A percentile compares a stretch with the other conserved stretches of the same genome.
Evolutionary conservation across 129 eudicot genomes (phyloP).

Genomic region (Daucus carota): DNA sequence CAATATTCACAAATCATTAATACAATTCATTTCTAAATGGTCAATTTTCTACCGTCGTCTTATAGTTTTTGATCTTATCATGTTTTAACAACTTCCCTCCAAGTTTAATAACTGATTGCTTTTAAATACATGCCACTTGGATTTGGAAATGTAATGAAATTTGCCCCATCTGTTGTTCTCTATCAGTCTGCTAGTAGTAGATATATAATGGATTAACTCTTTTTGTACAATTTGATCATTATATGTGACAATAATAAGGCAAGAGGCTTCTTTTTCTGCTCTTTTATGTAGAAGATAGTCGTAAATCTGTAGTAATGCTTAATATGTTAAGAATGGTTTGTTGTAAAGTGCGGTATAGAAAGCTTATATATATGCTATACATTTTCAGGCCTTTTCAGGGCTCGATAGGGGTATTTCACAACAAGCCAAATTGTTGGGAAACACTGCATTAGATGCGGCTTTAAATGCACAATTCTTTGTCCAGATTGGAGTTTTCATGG

Average conservation of each 20-base stretch:
- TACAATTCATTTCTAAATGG: neutral
- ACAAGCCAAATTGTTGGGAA: slow-evolving; percentile 47
- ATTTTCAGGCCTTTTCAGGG: slow-evolving; percentile 87
- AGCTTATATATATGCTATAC: neutral
- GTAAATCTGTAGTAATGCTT: neutral
- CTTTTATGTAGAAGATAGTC: neutral
- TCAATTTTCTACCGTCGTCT: neutral
- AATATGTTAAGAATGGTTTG: neutral
- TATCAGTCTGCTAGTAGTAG: neutral
- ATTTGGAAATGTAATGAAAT: neutral
- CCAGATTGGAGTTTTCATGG: slow-evolving; percentile 95
- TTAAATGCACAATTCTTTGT: slow-evolving; percentile 92
- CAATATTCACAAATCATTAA: neutral
- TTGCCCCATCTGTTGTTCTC: neutral
- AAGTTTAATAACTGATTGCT: neutral
- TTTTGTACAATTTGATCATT: neutral
- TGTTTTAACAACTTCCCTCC: neutral
- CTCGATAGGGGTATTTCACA: slow-evolving; percentile 69
- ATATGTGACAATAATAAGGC: neutral
- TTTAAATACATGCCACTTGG: neutral
- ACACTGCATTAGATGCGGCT: slow-evolving; percentile 85
- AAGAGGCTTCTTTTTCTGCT: neutral
- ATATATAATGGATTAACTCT: neutral
- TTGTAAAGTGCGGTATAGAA: neutral
- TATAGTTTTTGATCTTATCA: neutral